phyloP scores from a whole-genome alignment of 73 alveolate species.

The Paramecium pentaurelia region DNA sequence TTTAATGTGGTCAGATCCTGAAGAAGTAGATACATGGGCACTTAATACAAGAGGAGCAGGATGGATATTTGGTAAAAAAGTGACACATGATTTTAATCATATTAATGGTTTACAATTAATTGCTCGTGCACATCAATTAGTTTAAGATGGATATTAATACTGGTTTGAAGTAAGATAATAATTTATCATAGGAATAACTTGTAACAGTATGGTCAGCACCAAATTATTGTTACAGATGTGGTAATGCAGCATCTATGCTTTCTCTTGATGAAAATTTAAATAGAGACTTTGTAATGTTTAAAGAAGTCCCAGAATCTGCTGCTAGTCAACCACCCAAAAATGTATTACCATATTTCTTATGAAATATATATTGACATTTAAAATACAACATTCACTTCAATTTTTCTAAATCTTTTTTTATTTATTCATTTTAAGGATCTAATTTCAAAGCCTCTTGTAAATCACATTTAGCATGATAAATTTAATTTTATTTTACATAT shows the following conservation, averaged over 20 bases:
- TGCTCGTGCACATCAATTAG: constrained; percentile 93
- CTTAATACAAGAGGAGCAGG: constrained; percentile 95
- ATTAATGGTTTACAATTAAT: constrained; percentile 82
- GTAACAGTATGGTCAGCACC: constrained; percentile 98
- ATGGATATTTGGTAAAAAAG: constrained; percentile 92
- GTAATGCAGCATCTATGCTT: constrained; percentile 87
- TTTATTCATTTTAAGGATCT: constrained; percentile 48
- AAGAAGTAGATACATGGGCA: constrained; percentile 91
- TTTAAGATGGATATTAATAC: constrained; percentile 88
- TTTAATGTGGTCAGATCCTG: constrained; percentile 97
- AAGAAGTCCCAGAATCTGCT: constrained; percentile 61
- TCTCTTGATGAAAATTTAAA: constrained; percentile 78
- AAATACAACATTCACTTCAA: neutral
- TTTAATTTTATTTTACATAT: constrained; percentile 20
- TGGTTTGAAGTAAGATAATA: constrained; percentile 68
- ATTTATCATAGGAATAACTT: constrained; percentile 73
- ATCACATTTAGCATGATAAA: constrained; percentile 50
- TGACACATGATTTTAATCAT: constrained; percentile 88
- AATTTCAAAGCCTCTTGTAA: constrained; percentile 53
- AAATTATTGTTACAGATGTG: constrained; percentile 95
- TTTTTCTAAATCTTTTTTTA: constrained; percentile 33
- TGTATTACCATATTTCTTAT: constrained; percentile 61
- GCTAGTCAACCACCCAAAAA: constrained; percentile 45
- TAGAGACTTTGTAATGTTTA: constrained; percentile 69
- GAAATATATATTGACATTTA: neutral